Percentiles rank a stretch among this genome's conserved stretches.
These are phyloP conservation scores for Sutorius eximius DNA, from an alignment of 1,284 basidiomycete genomes.

Conservation along the genomic window DNA sequence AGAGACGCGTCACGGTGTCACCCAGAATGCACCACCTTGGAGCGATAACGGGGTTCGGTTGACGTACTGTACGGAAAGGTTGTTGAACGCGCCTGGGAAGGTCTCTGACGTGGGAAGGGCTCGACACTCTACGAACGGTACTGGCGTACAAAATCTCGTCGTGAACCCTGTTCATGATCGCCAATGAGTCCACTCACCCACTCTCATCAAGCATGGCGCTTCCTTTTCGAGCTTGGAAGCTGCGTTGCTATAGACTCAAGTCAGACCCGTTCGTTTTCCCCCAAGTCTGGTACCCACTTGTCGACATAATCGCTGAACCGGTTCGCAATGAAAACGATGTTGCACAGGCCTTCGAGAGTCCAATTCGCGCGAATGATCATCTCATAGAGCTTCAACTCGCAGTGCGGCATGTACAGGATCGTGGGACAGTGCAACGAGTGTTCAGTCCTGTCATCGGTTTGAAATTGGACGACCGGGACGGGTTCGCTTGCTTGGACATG, in stretches of 20 bases:
- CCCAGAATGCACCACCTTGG: constrained; percentile 33
- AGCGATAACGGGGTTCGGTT: constrained; percentile 20
- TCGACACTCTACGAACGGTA: constrained; percentile 44
- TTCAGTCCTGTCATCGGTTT: constrained; percentile 16
- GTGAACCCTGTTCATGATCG: constrained; percentile 1
- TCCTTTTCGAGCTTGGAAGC: constrained; percentile 25
- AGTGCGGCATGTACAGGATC: constrained; percentile 76
- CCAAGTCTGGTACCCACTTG: constrained; percentile 37
- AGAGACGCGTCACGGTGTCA: not conserved
- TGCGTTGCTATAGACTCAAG: constrained; percentile 38
- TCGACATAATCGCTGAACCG: constrained; percentile 45
- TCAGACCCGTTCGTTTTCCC: constrained; percentile 18
- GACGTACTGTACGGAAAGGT: constrained; percentile 57
- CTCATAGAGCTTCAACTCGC: constrained; percentile 69
- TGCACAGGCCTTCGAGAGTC: constrained; percentile 40
- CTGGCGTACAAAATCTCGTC: constrained; percentile 32
- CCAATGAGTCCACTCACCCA: constrained; percentile 25
- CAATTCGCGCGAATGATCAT: constrained; percentile 62
- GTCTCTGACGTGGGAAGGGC: constrained; percentile 47
- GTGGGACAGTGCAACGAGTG: constrained; percentile 46
- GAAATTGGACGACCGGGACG: not conserved
- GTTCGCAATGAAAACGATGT: constrained; percentile 47
- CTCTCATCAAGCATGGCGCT: constrained; percentile 28
- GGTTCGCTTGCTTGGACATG: constrained; percentile 48
- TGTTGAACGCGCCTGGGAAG: constrained; percentile 70